Evolutionary conservation across 1,284 basidiomycete genomes (phyloP).

Genomic region (Austroboletus novae-zelandiae): DNA sequence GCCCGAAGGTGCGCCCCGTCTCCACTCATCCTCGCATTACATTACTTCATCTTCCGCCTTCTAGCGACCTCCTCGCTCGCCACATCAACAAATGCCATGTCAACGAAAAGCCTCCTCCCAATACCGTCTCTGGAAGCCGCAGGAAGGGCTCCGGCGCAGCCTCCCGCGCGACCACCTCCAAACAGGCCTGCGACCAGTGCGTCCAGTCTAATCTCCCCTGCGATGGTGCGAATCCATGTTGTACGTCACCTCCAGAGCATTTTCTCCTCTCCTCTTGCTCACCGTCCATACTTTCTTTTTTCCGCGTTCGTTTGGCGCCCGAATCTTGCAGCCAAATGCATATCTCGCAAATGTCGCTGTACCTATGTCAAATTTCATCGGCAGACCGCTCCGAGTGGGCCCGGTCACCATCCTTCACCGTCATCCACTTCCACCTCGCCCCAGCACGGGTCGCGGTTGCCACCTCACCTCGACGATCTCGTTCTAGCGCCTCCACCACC

Average conservation of each 20-base stretch:
- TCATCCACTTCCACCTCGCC: constrained; percentile 24
- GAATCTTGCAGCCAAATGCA: constrained; percentile 63
- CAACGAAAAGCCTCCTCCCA: constrained; percentile 58
- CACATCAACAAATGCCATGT: constrained; percentile 91
- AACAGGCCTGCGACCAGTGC: constrained; percentile 85
- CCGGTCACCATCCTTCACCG: constrained; percentile 52
- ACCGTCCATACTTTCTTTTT: not conserved
- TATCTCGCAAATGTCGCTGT: constrained; percentile 71
- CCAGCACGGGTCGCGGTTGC: constrained; percentile 15
- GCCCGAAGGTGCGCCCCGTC: constrained; percentile 66
- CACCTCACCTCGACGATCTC: constrained; percentile 36
- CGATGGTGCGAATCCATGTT: constrained; percentile 78
- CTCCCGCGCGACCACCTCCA: constrained; percentile 69
- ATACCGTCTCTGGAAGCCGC: constrained; percentile 32
- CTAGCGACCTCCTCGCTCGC: constrained; percentile 80
- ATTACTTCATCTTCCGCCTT: not conserved
- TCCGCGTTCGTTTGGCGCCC: not conserved
- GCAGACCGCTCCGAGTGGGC: constrained; percentile 74
- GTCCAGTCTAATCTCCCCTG: constrained; percentile 79
- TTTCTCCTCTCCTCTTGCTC: not conserved
- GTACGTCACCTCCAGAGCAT: constrained; percentile 39
- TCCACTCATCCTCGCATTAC: not conserved
- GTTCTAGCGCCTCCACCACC: constrained; percentile 34
- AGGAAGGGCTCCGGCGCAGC: constrained; percentile 61
- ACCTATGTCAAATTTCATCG: constrained; percentile 84